A percentile compares a stretch with the other conserved stretches of the same genome.
phyloP scores from a whole-genome alignment of 2,329 filamentous ascomycete species.

The Colletotrichum tropicicola region DNA sequence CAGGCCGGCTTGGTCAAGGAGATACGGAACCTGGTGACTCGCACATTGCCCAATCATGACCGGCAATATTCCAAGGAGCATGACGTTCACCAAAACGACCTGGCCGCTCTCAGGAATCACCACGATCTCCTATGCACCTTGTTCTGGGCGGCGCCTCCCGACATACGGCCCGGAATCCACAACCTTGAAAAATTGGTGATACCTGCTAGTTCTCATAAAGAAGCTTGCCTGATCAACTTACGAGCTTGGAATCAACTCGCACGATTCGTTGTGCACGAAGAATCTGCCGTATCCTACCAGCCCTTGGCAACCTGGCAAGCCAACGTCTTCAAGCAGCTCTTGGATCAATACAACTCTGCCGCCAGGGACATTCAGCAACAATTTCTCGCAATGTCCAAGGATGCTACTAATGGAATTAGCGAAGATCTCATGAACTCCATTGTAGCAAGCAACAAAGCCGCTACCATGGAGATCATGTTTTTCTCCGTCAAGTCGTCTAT shows the following conservation, averaged over 20 bases:
- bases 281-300: slow-evolving; percentile 58
- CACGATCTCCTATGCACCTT: slow-evolving; percentile 74
- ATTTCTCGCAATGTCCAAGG: slow-evolving; percentile 57
- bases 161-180: slow-evolving; percentile 60
- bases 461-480: slow-evolving; percentile 61
- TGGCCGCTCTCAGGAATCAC: slow-evolving; percentile 73
- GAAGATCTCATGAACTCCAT: slow-evolving; percentile 57
- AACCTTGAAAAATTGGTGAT: slow-evolving; percentile 68
- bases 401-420: slow-evolving; percentile 51
- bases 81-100: slow-evolving; percentile 65
- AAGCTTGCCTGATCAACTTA: slow-evolving; percentile 71
- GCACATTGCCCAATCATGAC: slow-evolving; percentile 72
- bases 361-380: slow-evolving; percentile 66
- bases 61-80: slow-evolving; percentile 72
- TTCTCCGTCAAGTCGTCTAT: slow-evolving; percentile 58
- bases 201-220: slow-evolving; percentile 70
- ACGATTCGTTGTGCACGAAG: slow-evolving; percentile 58
- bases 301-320: slow-evolving; percentile 60
- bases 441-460: slow-evolving; percentile 60
- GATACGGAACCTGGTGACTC: slow-evolving; percentile 67
- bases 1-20: slow-evolving; percentile 61
- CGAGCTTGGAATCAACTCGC: slow-evolving; percentile 71
- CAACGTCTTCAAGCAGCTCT: slow-evolving; percentile 63
- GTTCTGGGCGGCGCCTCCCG: slow-evolving; percentile 69
- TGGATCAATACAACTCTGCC: slow-evolving; percentile 66